Base-by-base conservation (phyloP, 148 eudicot species). In the Silene conica region DNA sequence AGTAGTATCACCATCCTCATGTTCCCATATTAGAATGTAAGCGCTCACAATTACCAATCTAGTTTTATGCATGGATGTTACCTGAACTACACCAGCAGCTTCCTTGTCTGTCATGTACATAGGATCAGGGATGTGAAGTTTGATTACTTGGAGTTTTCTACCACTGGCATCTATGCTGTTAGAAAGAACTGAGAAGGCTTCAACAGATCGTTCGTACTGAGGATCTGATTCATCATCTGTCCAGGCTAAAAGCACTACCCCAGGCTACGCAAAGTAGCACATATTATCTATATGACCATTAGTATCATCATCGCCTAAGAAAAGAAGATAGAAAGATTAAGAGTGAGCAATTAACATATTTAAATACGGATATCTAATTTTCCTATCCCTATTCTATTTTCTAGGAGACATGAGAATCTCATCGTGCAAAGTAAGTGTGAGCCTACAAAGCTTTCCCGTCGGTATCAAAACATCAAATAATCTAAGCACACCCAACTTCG, bases 221-320 rank as follows among this genome's bases (percentile, higher is more conserved):
- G 93, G 92, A 77, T 95, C 97, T 25, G 90, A 86, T 72, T 85
- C 80, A 80, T 95, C 91, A 80, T 95, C 90, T 4, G 98, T 95
- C 98, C 98, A 95, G 63, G 96, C 80, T 73, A 95, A 81, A 21
- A 92, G 59, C 74, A 90, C 91, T 31, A 92, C 87, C 54, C 96
- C 99, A 71, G 97, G 97, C 83, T 83, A 92, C 23, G 38, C 94
- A 78, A 95, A 95, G 80, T 97, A 95, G 84, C 94, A 86, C 88
- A 95, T 85, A 75, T 87, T 95, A 79, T 95, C 99, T 34, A 95
- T 76, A 78, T 95, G 99, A 58, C 99, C 99, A 81, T 95, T 89
- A 6, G 99, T 95, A 82, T 95, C 99, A 72, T 95, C 96, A 80
- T 95, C 99, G 19, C 97, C 98, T 94, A 86, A 67, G 41, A 74